Evolutionary conservation across 176 grass and related monocot genomes (phyloP).

Genomic region (Raddia distichophylla): DNA sequence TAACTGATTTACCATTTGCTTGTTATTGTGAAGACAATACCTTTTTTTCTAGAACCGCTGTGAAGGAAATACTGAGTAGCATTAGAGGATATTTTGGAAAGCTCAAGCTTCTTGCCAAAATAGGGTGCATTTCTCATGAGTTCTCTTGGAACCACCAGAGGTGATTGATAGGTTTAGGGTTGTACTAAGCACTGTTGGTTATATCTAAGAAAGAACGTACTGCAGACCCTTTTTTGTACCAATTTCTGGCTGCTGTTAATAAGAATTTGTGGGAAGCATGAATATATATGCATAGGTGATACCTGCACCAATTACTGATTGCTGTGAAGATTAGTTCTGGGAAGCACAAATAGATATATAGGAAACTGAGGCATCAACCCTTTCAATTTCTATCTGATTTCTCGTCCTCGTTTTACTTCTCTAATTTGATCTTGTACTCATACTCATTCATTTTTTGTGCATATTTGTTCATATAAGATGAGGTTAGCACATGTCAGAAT

Average conservation of each 20-base stretch:
- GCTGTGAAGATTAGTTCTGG: background rate
- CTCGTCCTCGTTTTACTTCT: too few species aligned
- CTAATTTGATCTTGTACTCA: too few species aligned
- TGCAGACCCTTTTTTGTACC: background rate
- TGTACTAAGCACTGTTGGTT: background rate
- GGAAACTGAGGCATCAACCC: background rate
- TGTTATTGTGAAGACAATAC: background rate
- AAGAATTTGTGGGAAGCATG: background rate
- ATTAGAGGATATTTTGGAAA: background rate
- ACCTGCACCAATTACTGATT: background rate
- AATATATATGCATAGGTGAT: conserved; percentile 9
- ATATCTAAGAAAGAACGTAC: too few species aligned
- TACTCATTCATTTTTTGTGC: background rate
- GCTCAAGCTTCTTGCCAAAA: background rate
- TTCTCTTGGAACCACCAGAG: background rate
- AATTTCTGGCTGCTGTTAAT: background rate
- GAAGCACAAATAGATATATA: background rate
- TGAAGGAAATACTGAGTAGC: background rate
- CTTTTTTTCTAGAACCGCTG: background rate
- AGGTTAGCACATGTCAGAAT: conserved; percentile 32
- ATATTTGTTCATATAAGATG: conserved; percentile 36
- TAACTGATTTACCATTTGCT: conserved; percentile 10
- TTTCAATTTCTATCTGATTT: conserved; percentile 7
- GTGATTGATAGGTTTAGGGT: background rate
- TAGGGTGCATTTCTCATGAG: background rate